Evolutionary conservation across 2,329 filamentous ascomycete genomes (phyloP).

Genomic region (Penicillium rolfsii): DNA sequence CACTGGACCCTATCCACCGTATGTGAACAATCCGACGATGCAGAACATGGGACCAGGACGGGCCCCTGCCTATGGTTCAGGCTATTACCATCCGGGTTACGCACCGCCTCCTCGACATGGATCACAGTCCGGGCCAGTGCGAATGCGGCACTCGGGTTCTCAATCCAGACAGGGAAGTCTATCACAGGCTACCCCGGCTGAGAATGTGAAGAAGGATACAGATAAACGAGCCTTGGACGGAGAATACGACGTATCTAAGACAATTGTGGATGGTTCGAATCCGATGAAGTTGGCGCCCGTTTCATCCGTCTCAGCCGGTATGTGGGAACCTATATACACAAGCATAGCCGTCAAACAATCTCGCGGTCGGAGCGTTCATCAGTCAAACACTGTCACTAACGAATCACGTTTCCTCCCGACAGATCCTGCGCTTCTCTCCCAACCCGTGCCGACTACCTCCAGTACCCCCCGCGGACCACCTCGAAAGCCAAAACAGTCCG

Average conservation of each 20-base stretch:
- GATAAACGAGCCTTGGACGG: conserved; percentile 18
- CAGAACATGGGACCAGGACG: conserved; percentile 28
- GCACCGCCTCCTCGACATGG: conserved; percentile 25
- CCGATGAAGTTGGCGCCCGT: conserved; percentile 29
- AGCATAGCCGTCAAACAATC: no score
- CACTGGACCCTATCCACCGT: conserved; percentile 28
- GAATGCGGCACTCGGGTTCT: conserved; percentile 10
- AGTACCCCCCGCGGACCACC: conserved; percentile 63
- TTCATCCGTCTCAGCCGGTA: conserved; percentile 27
- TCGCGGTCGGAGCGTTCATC: no score
- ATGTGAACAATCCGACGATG: conserved; percentile 24
- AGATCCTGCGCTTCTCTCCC: conserved; percentile 22
- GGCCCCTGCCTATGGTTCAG: conserved; percentile 26
- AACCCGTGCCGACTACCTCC: conserved; percentile 24
- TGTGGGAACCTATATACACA: not conserved
- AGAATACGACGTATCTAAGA: conserved; percentile 41
- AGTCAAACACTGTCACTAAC: not conserved
- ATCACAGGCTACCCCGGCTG: conserved; percentile 1
- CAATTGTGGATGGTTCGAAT: conserved; percentile 44
- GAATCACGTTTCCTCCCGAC: not conserved
- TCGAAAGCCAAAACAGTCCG: conserved; percentile 69
- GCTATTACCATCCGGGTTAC: conserved; percentile 36
- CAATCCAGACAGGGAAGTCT: conserved; percentile 11
- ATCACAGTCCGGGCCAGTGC: conserved; percentile 11
- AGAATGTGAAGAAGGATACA: conserved; percentile 27